Conservation (phyloP, 441 rosid species). For the Gossypium schwendimanii region DNA sequence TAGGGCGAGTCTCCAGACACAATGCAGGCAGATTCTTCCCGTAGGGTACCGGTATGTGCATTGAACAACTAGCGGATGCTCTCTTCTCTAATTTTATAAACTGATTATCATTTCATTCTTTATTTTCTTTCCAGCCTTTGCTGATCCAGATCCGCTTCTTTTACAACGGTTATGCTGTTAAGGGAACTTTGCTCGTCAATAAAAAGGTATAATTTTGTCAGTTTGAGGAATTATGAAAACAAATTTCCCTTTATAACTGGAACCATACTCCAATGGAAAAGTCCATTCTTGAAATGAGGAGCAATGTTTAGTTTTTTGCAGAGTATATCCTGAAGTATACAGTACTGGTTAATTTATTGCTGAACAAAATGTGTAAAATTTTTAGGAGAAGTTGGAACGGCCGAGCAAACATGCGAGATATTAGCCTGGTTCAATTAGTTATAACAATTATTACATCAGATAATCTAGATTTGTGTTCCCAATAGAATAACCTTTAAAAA, state of each 20-base stretch:
- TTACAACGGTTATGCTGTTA: slow-evolving; percentile 55
- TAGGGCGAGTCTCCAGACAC: slow-evolving; percentile 13
- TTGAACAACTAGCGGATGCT: background rate
- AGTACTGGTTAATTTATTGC: background rate
- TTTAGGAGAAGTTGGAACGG: background rate
- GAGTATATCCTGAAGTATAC: background rate
- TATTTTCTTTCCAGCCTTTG: slow-evolving; percentile 49
- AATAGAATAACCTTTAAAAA: background rate
- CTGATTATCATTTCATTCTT: slow-evolving; percentile 2
- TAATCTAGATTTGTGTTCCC: background rate
- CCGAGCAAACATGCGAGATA: background rate
- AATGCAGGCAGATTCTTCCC: slow-evolving; percentile 14
- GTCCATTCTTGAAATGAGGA: background rate
- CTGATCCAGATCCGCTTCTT: slow-evolving; percentile 73
- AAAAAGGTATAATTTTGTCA: slow-evolving; percentile 38
- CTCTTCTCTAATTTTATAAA: background rate
- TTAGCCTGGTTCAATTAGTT: background rate
- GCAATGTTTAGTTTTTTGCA: background rate
- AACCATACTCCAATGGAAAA: background rate
- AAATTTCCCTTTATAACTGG: background rate
- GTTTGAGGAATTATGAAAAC: background rate
- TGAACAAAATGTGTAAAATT: background rate
- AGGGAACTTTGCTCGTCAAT: slow-evolving; percentile 65
- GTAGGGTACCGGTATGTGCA: slow-evolving; percentile 32
- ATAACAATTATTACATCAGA: background rate